Conservation (phyloP, 192 early-diverging fungal genomes). For the Diversispora eburnea region DNA sequence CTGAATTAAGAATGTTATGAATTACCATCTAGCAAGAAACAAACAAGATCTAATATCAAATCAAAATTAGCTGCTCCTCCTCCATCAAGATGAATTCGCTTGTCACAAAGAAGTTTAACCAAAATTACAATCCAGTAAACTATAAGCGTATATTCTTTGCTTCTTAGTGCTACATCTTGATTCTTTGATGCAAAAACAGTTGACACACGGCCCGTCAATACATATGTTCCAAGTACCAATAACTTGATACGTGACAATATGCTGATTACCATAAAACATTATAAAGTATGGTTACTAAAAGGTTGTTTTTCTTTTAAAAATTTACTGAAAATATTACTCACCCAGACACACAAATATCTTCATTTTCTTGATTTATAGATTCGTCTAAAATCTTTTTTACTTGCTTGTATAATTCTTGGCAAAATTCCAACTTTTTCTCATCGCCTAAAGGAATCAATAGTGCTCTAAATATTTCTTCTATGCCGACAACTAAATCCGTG, state of each 20-base stretch:
- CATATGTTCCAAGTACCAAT: neutral
- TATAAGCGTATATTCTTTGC: neutral
- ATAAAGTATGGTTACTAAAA: neutral
- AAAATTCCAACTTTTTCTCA: constrained; percentile 17
- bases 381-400: neutral
- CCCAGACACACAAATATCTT: neutral
- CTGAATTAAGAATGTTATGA: neutral
- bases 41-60: constrained; percentile 22
- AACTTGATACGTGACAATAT: constrained; percentile 18
- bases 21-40: constrained; percentile 22
- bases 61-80: constrained; percentile 14
- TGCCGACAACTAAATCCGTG: neutral
- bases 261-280: neutral
- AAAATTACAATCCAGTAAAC: constrained; percentile 11
- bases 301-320: neutral
- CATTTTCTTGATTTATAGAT: neutral
- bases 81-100: constrained; percentile 13
- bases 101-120: neutral
- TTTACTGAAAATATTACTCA: neutral
- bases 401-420: constrained; percentile 13
- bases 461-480: constrained; percentile 23
- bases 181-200: neutral
- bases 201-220: neutral
- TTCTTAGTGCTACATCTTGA: neutral
- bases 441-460: constrained; percentile 7